A percentile compares a stretch with the other conserved stretches of the same genome.
These are phyloP conservation scores for Pseudozyma hubeiensis DNA, from an alignment of 1,284 basidiomycete species.

Conservation along the genomic window DNA sequence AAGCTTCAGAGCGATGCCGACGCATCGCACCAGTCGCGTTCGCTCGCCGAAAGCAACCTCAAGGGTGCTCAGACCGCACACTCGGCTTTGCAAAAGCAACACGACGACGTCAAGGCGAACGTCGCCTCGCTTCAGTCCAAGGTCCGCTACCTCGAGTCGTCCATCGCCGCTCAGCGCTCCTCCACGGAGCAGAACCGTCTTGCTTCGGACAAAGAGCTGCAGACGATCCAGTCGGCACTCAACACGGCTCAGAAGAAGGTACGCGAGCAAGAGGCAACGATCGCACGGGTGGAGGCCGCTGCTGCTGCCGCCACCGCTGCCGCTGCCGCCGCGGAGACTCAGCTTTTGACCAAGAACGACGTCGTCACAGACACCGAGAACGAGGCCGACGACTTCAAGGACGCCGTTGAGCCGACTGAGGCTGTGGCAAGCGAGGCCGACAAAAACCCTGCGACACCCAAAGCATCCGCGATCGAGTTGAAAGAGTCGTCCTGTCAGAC, in stretches of 20 bases:
- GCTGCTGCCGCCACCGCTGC: slow-evolving; percentile 42
- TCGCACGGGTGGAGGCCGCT: slow-evolving; percentile 39
- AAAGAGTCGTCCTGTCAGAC: slow-evolving; percentile 56
- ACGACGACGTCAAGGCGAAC: slow-evolving; percentile 41
- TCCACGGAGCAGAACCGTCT: slow-evolving; percentile 49
- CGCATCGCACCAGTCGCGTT: slow-evolving; percentile 16
- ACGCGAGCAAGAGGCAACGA: slow-evolving; percentile 43
- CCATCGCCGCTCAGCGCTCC: slow-evolving; percentile 44
- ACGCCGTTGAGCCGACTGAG: slow-evolving; percentile 32
- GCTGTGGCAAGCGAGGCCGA: slow-evolving; percentile 3
- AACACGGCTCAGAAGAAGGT: slow-evolving; percentile 47
- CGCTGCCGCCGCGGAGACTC: slow-evolving; percentile 37
- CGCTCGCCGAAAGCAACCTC: slow-evolving; percentile 23
- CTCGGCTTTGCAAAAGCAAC: slow-evolving; percentile 37
- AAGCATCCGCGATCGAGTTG: slow-evolving; percentile 31
- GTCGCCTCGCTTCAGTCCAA: slow-evolving; percentile 45
- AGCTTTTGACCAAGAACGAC: slow-evolving; percentile 40
- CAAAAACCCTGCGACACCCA: slow-evolving; percentile 18
- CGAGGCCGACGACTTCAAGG: slow-evolving; percentile 44
- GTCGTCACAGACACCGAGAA: slow-evolving; percentile 43
- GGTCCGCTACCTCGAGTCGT: slow-evolving; percentile 48
- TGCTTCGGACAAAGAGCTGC: slow-evolving; percentile 51
- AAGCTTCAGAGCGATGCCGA: slow-evolving; percentile 12
- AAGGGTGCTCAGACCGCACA: slow-evolving; percentile 28
- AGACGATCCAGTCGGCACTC: slow-evolving; percentile 48